Evolutionary conservation across 176 grass and related monocot genomes (phyloP).

Genomic region (Coix lacrymajobi): DNA sequence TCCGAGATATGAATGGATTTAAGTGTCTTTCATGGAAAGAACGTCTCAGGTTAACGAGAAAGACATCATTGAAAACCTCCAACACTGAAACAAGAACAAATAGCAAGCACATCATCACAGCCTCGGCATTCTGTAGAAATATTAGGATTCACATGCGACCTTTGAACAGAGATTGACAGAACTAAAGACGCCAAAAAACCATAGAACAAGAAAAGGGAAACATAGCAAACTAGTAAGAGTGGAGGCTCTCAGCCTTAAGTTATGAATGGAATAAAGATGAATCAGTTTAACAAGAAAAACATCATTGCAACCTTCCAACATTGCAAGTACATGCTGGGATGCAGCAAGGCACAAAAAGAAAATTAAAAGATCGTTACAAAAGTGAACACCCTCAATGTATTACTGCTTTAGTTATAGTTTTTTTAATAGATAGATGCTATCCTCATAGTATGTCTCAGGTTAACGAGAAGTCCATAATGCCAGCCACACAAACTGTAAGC

Average conservation of each 20-base stretch:
- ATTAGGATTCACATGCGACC: neutral
- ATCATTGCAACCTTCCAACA: constrained; percentile 26
- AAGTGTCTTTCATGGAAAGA: neutral
- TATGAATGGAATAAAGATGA: constrained; percentile 24
- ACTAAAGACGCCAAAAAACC: neutral
- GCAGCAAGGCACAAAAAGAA: neutral
- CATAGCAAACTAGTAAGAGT: neutral
- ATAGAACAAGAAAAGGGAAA: neutral
- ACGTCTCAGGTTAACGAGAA: constrained; percentile 38
- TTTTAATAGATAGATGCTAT: constrained; percentile 20
- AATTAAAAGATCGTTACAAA: neutral
- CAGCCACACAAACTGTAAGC: constrained; percentile 7
- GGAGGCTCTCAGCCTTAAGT: constrained; percentile 24
- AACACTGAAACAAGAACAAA: neutral
- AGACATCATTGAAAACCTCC: constrained; percentile 20
- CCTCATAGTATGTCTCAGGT: constrained; percentile 35
- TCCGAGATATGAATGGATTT: neutral
- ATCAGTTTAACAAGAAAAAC: constrained; percentile 47
- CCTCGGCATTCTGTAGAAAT: neutral
- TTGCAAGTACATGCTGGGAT: neutral
- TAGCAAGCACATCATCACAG: neutral
- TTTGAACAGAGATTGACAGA: neutral
- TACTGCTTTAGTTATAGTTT: neutral
- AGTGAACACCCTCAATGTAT: neutral
- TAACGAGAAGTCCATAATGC: constrained; percentile 45